Percentiles rank a stretch among this genome's conserved stretches.
Evolutionary conservation across 331 rosid species (phyloP).

Genomic region (Quercus phellos): DNA sequence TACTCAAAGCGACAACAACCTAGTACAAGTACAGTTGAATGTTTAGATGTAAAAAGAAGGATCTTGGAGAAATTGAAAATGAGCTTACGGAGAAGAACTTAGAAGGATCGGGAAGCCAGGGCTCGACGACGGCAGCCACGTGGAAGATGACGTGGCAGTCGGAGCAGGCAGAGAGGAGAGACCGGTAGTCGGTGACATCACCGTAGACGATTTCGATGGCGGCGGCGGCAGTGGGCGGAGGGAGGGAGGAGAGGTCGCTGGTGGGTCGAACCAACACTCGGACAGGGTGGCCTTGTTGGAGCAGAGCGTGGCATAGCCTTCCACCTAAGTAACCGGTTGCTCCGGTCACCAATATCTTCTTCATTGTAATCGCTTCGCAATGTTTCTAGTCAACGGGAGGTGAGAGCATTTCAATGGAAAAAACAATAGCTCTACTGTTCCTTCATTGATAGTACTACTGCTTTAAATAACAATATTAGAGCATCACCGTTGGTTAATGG

Average conservation of each 20-base stretch:
- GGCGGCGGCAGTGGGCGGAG: constrained; percentile 24
- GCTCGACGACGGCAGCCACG: constrained; percentile 86
- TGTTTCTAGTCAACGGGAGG: no score
- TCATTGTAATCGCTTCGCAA: background rate
- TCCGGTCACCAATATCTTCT: constrained; percentile 71
- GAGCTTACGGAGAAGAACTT: constrained; percentile 51
- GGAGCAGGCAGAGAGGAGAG: constrained; percentile 72
- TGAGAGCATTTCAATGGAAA: no score
- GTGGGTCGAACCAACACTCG: constrained; percentile 70
- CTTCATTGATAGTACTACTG: no score
- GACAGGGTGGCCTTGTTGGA: constrained; percentile 54
- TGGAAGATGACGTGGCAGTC: constrained; percentile 75
- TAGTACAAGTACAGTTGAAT: no score
- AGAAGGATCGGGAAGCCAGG: constrained; percentile 94
- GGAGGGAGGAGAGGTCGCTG: constrained; percentile 76
- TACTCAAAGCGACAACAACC: no score
- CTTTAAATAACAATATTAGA: no score
- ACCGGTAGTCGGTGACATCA: constrained; percentile 61
- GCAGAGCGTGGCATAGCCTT: constrained; percentile 56
- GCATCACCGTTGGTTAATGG: no score
- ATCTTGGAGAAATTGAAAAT: no score
- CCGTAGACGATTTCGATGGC: constrained; percentile 61
- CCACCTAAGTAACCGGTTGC: constrained; percentile 90
- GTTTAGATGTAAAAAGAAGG: no score
- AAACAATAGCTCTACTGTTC: no score